phyloP scores from a whole-genome alignment of 495 filamentous ascomycete genomes.

The Thermochaetoides thermophila region DNA sequence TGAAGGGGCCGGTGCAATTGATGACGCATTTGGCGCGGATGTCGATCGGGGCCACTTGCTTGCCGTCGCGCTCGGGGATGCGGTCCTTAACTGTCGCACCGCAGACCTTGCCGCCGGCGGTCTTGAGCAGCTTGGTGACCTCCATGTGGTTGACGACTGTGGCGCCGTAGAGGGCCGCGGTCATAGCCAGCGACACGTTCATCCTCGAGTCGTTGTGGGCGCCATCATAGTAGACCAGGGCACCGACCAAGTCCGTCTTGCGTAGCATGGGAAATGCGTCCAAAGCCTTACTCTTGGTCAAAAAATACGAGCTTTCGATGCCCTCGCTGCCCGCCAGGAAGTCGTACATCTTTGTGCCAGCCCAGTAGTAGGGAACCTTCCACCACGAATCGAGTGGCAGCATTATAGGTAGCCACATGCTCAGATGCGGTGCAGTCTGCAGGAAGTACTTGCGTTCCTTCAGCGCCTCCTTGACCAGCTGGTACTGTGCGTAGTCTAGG shows the following conservation, averaged over 20 bases:
- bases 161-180: conserved; percentile 80
- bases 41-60: conserved; percentile 43
- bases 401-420: conserved; percentile 94
- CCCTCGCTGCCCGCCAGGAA: conserved; percentile 88
- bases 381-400: conserved; percentile 91
- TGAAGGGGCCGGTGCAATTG: conserved; percentile 95
- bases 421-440: conserved; percentile 90
- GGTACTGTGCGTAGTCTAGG: conserved; percentile 89
- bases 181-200: conserved; percentile 95
- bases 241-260: conserved; percentile 69
- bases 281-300: conserved; percentile 85
- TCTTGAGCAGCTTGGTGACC: conserved; percentile 72
- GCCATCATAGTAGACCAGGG: conserved; percentile 95
- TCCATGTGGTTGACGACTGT: conserved; percentile 91
- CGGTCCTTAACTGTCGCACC: conserved; percentile 70
- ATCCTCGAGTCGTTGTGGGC: conserved; percentile 97
- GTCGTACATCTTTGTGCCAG: conserved; percentile 89
- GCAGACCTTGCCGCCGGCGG: conserved; percentile 58
- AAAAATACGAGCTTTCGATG: conserved; percentile 92
- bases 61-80: conserved; percentile 40
- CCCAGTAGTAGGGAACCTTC: conserved; percentile 97
- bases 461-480: conserved; percentile 84
- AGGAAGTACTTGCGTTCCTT: conserved; percentile 93
- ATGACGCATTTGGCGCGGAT: conserved; percentile 84
- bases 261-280: conserved; percentile 98